These are phyloP conservation scores for Pulveroboletus sp. DNA, from an alignment of 768 basidiomycete species.

Conservation along the genomic window DNA sequence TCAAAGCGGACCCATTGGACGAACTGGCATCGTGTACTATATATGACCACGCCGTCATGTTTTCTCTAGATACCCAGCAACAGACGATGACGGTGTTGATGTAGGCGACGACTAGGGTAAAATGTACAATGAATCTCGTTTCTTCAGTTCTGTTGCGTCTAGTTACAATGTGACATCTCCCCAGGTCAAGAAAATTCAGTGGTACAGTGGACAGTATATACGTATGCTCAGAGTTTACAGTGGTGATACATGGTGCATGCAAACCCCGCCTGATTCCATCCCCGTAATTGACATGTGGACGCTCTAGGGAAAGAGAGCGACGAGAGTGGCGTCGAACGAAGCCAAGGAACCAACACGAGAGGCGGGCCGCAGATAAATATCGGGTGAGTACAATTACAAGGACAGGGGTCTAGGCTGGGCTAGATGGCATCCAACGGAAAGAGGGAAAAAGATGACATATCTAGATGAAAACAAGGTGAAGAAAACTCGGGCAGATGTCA, in stretches of 20 bases:
- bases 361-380: conserved; percentile 20
- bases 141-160: not conserved
- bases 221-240: conserved; percentile 15
- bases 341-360: not conserved
- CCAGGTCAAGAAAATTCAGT: not conserved
- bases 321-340: not conserved
- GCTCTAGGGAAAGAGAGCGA: not conserved
- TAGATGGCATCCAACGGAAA: conserved; percentile 24
- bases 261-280: conserved; percentile 9
- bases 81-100: no score
- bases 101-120: not conserved
- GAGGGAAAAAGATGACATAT: conserved; percentile 23
- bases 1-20: not conserved
- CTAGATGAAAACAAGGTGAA: conserved; percentile 25
- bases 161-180: no score
- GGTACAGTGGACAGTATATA: conserved; percentile 16
- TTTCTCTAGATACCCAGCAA: no score
- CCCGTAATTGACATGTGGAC: not conserved
- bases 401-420: conserved; percentile 27
- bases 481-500: conserved; percentile 5
- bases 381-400: conserved; percentile 24
- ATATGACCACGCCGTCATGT: no score
- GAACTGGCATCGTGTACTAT: no score
- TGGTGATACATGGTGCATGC: conserved; percentile 23
- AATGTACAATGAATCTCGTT: not conserved